Evolutionary conservation across 495 filamentous ascomycete species (phyloP).

Genomic region (Choiromyces venosus): DNA sequence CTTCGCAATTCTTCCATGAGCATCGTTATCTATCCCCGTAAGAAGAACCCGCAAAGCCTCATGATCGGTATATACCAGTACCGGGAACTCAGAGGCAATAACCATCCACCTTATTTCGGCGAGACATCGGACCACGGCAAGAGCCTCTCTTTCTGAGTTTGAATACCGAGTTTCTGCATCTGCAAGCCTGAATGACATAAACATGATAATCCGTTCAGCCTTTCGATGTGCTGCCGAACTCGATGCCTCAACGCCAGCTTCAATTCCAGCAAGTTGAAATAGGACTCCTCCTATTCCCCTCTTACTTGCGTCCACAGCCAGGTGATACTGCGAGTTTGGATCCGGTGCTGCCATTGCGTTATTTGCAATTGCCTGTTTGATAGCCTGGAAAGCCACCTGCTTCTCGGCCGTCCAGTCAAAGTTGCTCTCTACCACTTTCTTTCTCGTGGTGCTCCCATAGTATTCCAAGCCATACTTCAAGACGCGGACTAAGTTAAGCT

Average conservation of each 20-base stretch:
- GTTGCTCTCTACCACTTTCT: neutral
- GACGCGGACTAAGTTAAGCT: no score
- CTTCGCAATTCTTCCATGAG: no score
- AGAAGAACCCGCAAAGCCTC: no score
- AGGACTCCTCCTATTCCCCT: neutral
- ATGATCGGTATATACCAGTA: no score
- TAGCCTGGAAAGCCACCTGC: neutral
- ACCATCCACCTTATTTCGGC: no score
- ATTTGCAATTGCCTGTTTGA: neutral
- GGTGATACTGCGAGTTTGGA: conserved; percentile 1
- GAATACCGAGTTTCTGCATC: neutral
- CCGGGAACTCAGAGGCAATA: no score
- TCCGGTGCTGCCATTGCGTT: neutral
- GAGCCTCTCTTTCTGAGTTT: no score
- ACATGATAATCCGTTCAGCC: conserved; percentile 1
- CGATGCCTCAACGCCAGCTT: neutral
- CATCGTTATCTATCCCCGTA: no score
- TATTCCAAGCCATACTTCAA: neutral
- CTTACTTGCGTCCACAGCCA: neutral
- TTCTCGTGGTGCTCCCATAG: no score
- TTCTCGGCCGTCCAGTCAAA: neutral
- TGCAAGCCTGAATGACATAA: neutral
- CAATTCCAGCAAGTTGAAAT: neutral
- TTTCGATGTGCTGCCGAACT: neutral
- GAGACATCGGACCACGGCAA: no score